These are phyloP conservation scores for Cladobotryum protrusum DNA, from an alignment of 2,329 filamentous ascomycete species.

Conservation along the genomic window DNA sequence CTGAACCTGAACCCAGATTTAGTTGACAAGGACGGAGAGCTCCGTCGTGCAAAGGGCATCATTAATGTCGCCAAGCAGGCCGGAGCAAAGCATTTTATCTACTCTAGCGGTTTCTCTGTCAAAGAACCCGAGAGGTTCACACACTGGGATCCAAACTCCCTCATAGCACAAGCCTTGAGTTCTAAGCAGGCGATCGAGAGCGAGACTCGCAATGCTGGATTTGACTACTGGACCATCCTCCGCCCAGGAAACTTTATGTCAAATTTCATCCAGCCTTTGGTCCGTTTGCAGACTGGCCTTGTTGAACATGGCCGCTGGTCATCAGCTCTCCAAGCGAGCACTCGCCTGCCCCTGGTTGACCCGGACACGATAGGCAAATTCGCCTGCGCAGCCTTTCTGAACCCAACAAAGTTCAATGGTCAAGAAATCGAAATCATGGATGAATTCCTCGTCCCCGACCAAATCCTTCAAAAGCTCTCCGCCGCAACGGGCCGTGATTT, in stretches of 20 bases:
- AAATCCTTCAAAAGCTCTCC: conserved; percentile 32
- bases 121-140: conserved; percentile 23
- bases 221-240: conserved; percentile 42
- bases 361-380: conserved; percentile 42
- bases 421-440: conserved; percentile 35
- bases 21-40: conserved; percentile 23
- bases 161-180: conserved; percentile 25
- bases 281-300: conserved; percentile 34
- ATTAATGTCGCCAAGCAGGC: conserved; percentile 31
- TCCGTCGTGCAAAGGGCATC: conserved; percentile 24
- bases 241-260: conserved; percentile 46
- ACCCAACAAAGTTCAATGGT: conserved; percentile 34
- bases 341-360: conserved; percentile 37
- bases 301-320: conserved; percentile 31
- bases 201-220: conserved; percentile 28
- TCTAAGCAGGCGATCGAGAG: conserved; percentile 39
- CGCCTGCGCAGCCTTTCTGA: conserved; percentile 35
- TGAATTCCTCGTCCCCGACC: conserved; percentile 31
- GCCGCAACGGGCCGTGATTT: conserved; percentile 29
- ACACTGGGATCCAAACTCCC: conserved; percentile 20
- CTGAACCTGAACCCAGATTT: conserved; percentile 29
- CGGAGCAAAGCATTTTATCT: conserved; percentile 32
- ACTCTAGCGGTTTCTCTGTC: conserved; percentile 28
- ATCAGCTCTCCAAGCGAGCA: conserved; percentile 29
- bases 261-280: conserved; percentile 40